Conservation (phyloP, 257 asterid genomes). For the Galeopsis tetrahit region DNA sequence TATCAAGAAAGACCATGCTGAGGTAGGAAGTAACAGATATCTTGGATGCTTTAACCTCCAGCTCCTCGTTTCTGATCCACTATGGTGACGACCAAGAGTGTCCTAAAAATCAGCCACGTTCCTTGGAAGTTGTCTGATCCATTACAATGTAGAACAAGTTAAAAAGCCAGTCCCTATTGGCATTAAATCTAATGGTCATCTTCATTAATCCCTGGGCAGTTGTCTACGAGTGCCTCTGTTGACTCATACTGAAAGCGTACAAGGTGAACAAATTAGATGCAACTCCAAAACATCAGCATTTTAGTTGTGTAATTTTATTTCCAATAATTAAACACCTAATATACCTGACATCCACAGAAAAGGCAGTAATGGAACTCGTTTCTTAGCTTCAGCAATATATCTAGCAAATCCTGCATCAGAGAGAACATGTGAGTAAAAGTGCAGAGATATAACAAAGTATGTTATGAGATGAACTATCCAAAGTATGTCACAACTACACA, state of each 20-base stretch:
- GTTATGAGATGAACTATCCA: background rate
- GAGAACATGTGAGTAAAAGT: conserved; percentile 23
- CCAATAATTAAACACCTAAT: background rate
- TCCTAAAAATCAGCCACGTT: background rate
- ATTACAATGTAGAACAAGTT: background rate
- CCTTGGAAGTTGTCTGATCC: conserved; percentile 19
- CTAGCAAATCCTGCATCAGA: conserved; percentile 73
- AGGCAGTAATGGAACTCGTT: conserved; percentile 77
- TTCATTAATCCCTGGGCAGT: conserved; percentile 83
- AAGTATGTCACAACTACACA: background rate
- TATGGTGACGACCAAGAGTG: background rate
- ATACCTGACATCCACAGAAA: conserved; percentile 91
- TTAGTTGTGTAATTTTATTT: background rate
- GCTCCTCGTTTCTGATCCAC: background rate
- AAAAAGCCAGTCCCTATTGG: background rate
- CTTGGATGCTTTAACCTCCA: background rate
- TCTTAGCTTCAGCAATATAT: conserved; percentile 73
- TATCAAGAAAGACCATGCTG: background rate
- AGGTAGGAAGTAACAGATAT: background rate
- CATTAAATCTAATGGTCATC: conserved; percentile 68
- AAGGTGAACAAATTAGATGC: conserved; percentile 28
- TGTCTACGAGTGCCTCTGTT: conserved; percentile 54
- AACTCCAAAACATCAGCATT: conserved; percentile 15
- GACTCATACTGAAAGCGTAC: conserved; percentile 70
- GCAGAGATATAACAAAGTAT: background rate